These are phyloP conservation scores for Knufia fluminis DNA, from an alignment of 2,329 filamentous ascomycete genomes.

Conservation along the genomic window DNA sequence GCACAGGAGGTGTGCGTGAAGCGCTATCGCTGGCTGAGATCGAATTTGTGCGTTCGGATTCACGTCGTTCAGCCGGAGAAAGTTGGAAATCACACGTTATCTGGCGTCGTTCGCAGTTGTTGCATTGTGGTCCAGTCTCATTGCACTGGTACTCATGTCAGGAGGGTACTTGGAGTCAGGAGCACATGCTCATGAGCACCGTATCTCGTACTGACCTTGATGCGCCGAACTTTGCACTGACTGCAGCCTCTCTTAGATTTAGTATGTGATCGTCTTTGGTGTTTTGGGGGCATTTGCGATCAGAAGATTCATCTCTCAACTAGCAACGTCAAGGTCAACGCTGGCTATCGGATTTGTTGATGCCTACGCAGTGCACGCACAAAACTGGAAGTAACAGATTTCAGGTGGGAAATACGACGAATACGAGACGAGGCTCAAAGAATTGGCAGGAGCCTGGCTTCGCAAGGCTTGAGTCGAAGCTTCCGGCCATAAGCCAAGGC, in stretches of 20 bases:
- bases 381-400: not conserved
- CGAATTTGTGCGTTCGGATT: not conserved
- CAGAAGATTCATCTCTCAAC: not conserved
- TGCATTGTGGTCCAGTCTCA: constrained; percentile 29
- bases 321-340: not conserved
- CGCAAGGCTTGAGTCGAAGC: not conserved
- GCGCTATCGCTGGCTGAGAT: constrained; percentile 4
- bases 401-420: not conserved
- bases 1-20: constrained; percentile 4
- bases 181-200: not conserved
- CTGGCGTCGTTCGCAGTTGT: constrained; percentile 30
- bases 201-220: constrained; percentile 27
- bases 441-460: not conserved
- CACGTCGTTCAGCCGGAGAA: constrained; percentile 11
- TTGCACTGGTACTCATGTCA: constrained; percentile 27
- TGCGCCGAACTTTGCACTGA: constrained; percentile 32
- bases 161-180: not conserved
- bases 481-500: not conserved
- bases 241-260: constrained; percentile 33
- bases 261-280: constrained; percentile 26
- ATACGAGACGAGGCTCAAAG: not conserved
- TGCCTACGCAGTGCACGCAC: not conserved
- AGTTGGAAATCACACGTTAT: constrained; percentile 29
- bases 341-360: not conserved
- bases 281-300: constrained; percentile 21